A percentile compares a stretch with the other conserved stretches of the same genome.
Evolutionary conservation across 768 basidiomycete genomes (phyloP).

Genomic region (Phaeolepiota aurea): DNA sequence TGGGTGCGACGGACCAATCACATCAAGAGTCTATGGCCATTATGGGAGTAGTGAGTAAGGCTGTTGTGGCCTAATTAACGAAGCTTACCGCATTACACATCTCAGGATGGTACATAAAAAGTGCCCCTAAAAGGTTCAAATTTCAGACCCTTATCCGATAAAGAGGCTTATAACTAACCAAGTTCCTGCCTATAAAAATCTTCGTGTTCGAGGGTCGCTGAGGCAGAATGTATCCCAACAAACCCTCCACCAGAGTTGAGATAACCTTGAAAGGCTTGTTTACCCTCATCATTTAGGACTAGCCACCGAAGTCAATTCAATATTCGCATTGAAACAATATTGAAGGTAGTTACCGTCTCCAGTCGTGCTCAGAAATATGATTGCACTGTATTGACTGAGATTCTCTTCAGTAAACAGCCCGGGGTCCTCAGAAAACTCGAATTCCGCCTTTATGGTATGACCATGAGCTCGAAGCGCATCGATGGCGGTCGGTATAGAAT

Average conservation of each 20-base stretch:
- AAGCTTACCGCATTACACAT: slow-evolving; percentile 54
- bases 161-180: slow-evolving; percentile 22
- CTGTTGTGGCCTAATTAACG: no score
- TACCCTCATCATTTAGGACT: slow-evolving; percentile 56
- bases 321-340: no score
- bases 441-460: slow-evolving; percentile 38
- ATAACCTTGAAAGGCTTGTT: slow-evolving; percentile 55
- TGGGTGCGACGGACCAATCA: slow-evolving; percentile 51
- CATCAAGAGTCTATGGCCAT: slow-evolving; percentile 46
- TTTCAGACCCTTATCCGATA: not conserved
- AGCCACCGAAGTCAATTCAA: no score
- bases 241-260: slow-evolving; percentile 65
- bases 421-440: slow-evolving; percentile 61
- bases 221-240: slow-evolving; percentile 59
- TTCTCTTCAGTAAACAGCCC: slow-evolving; percentile 44
- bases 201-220: slow-evolving; percentile 48
- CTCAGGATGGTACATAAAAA: slow-evolving; percentile 64
- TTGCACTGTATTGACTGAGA: slow-evolving; percentile 49
- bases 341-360: slow-evolving; percentile 64
- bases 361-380: slow-evolving; percentile 64
- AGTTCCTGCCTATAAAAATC: slow-evolving; percentile 50
- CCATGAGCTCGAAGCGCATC: slow-evolving; percentile 39
- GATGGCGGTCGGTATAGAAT: slow-evolving; percentile 68
- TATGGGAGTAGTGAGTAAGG: not conserved
- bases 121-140: slow-evolving; percentile 54